phyloP scores from a whole-genome alignment of 2,329 filamentous ascomycete species.

The Rasamsonia emersonii region DNA sequence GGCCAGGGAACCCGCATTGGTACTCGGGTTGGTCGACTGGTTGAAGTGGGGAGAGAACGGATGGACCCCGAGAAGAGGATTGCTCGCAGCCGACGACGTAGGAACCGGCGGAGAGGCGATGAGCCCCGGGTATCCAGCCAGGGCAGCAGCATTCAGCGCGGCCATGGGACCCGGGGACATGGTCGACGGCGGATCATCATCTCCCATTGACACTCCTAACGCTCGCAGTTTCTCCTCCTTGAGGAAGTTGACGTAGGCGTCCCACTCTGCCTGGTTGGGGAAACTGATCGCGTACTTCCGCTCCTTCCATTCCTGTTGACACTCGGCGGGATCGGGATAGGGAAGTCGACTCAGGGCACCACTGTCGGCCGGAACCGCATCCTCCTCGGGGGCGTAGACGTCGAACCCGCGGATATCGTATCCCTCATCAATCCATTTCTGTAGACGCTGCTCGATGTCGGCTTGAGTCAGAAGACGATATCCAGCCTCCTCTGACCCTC shows the following conservation, averaged over 20 bases:
- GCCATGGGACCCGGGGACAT: slow-evolving; percentile 58
- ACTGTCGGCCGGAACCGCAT: slow-evolving; percentile 16
- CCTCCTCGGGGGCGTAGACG: slow-evolving; percentile 22
- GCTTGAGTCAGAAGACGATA: slow-evolving; percentile 29
- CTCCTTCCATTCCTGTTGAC: slow-evolving; percentile 24
- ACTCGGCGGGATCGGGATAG: slow-evolving; percentile 34
- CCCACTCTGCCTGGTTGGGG: slow-evolving; percentile 51
- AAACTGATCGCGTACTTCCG: slow-evolving; percentile 31
- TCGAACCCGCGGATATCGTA: slow-evolving; percentile 36
- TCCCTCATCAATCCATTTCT: slow-evolving; percentile 34
- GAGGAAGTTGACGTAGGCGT: slow-evolving; percentile 70
- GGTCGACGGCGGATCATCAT: slow-evolving; percentile 60
- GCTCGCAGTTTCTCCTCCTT: slow-evolving; percentile 88
- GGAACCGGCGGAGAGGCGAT: slow-evolving; percentile 79
- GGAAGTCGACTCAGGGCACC: slow-evolving; percentile 36
- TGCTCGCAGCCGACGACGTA: slow-evolving; percentile 68
- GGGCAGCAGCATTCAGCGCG: slow-evolving; percentile 57
- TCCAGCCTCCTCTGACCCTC: slow-evolving; percentile 42
- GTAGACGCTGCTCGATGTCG: slow-evolving; percentile 32
- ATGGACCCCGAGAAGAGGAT: slow-evolving; percentile 53
- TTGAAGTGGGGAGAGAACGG: slow-evolving; percentile 54
- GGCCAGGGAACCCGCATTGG: slow-evolving; percentile 54
- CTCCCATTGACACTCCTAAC: slow-evolving; percentile 73
- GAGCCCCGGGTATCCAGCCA: slow-evolving; percentile 56
- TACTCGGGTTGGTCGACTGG: slow-evolving; percentile 54